Evolutionary conservation across 352 stramenopile genomes (phyloP).

Genomic region (Globisporangium mamillatum): DNA sequence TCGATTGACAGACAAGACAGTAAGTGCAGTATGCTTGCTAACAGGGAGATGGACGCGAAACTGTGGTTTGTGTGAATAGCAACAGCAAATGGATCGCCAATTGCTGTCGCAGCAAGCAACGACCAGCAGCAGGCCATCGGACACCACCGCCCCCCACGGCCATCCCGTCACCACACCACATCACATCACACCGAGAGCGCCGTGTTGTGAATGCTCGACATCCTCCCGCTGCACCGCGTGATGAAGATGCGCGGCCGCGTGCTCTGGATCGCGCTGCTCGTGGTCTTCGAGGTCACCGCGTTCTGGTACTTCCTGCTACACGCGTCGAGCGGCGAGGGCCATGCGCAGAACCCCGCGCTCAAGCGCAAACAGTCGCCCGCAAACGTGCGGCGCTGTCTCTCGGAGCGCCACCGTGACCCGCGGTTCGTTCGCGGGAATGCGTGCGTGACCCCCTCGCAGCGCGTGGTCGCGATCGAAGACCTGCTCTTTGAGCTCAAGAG

Average conservation of each 20-base stretch:
- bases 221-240: neutral
- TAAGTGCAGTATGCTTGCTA: neutral
- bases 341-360: slow-evolving; percentile 14
- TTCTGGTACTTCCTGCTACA: slow-evolving; percentile 42
- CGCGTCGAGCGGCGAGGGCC: slow-evolving; percentile 16
- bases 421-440: slow-evolving; percentile 29
- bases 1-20: neutral
- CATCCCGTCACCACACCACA: neutral
- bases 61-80: neutral
- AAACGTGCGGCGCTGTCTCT: slow-evolving; percentile 33
- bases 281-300: slow-evolving; percentile 31
- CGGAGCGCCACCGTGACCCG: slow-evolving; percentile 29
- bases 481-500: slow-evolving; percentile 36
- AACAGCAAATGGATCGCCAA: neutral
- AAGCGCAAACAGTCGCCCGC: slow-evolving; percentile 19
- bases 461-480: slow-evolving; percentile 31
- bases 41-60: slow-evolving; percentile 6
- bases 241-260: slow-evolving; percentile 6
- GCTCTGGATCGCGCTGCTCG: slow-evolving; percentile 30
- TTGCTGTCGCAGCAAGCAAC: neutral
- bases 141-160: too few relatives aligned
- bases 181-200: neutral
- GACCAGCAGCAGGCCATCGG: neutral
- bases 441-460: slow-evolving; percentile 38
- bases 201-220: neutral